These are phyloP conservation scores for Papilionanthe hybrid DNA, from an alignment of 116 monocot species.

Conservation along the genomic window DNA sequence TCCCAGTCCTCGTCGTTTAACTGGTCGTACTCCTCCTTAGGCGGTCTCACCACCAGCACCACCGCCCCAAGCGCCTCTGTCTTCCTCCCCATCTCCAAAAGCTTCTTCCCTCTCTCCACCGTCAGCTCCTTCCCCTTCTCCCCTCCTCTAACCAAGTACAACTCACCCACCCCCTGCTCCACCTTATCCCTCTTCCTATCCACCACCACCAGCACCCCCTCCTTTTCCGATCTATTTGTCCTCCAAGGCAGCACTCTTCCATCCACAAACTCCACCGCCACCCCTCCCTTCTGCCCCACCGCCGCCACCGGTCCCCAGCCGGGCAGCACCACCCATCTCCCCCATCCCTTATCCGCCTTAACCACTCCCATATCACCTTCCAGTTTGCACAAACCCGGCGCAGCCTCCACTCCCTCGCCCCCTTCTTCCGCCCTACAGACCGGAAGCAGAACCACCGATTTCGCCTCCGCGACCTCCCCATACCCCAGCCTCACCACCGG, in stretches of 20 bases:
- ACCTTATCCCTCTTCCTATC: slow-evolving; percentile 49
- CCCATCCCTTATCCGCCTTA: slow-evolving; percentile 62
- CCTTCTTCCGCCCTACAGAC: slow-evolving; percentile 46
- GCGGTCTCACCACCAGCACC: slow-evolving; percentile 75
- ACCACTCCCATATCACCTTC: slow-evolving; percentile 68
- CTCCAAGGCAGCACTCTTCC: slow-evolving; percentile 52
- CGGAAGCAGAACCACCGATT: slow-evolving; percentile 61
- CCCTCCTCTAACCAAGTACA: slow-evolving; percentile 30
- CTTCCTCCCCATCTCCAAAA: slow-evolving; percentile 34
- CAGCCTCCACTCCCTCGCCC: slow-evolving; percentile 24
- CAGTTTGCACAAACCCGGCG: slow-evolving; percentile 33
- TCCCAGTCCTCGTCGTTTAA: slow-evolving; percentile 63
- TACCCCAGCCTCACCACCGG: slow-evolving; percentile 74
- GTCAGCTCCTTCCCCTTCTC: slow-evolving; percentile 17
- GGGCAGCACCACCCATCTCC: slow-evolving; percentile 77
- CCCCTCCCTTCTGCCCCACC: slow-evolving; percentile 30
- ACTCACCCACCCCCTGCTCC: slow-evolving; percentile 19
- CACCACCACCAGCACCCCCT: slow-evolving; percentile 71
- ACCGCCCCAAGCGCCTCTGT: slow-evolving; percentile 46
- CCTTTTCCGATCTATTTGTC: slow-evolving; percentile 23
- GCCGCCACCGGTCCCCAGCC: slow-evolving; percentile 59
- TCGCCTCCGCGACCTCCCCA: slow-evolving; percentile 81
- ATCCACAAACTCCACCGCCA: slow-evolving; percentile 38
- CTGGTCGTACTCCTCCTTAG: slow-evolving; percentile 53
- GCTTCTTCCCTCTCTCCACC: slow-evolving; percentile 65